These are phyloP conservation scores for Neonectria punicea DNA, from an alignment of 2,329 filamentous ascomycete genomes.

Conservation along the genomic window DNA sequence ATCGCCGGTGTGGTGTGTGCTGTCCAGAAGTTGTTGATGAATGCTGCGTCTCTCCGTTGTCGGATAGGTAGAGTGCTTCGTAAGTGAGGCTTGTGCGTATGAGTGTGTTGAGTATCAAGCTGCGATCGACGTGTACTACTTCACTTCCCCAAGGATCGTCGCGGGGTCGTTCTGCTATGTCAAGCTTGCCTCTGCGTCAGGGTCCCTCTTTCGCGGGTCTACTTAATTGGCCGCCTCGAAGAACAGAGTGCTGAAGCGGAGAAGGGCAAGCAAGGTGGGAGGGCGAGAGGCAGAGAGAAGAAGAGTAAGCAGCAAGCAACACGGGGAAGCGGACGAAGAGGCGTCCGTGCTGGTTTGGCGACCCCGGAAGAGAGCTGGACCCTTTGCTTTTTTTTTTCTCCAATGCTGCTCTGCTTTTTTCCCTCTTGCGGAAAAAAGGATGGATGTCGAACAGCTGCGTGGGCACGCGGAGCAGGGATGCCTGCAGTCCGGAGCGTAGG, in stretches of 20 bases:
- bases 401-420: not conserved
- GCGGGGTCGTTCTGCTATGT: not conserved
- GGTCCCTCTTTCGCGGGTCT: constrained; percentile 6
- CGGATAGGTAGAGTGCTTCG: not conserved
- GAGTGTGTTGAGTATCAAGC: constrained; percentile 5
- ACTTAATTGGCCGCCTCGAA: constrained; percentile 12
- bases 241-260: not conserved
- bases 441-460: not conserved
- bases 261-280: not conserved
- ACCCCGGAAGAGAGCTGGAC: constrained; percentile 6
- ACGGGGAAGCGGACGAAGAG: not conserved
- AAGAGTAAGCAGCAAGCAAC: constrained; percentile 8
- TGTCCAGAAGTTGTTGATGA: not conserved
- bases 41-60: not conserved
- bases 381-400: not conserved
- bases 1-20: constrained; percentile 14
- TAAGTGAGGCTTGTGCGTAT: not conserved
- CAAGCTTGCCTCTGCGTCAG: constrained; percentile 7
- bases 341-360: constrained; percentile 15
- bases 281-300: constrained; percentile 7
- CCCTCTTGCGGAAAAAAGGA: constrained; percentile 6
- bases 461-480: constrained; percentile 5
- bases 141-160: not conserved
- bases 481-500: not conserved
- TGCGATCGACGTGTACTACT: constrained; percentile 1